Percentiles rank a stretch among this genome's conserved stretches.
Conservation (phyloP, 148 eudicot species). For the Persicaria tinctoria region DNA sequence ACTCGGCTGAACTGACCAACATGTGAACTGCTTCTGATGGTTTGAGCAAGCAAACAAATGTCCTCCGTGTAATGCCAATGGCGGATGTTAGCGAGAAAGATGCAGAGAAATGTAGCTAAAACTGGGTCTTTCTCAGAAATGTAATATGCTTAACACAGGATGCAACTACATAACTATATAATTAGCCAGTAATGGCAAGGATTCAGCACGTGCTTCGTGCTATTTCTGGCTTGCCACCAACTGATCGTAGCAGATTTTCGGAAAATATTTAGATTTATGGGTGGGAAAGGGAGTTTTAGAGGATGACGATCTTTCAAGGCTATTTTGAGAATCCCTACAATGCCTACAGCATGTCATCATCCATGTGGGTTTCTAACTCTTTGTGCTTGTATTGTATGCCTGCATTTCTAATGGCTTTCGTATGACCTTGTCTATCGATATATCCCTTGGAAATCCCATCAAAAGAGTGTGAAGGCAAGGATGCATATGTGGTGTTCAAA, state of each 20-base stretch:
- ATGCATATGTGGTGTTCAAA: not conserved
- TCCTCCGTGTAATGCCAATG: not conserved
- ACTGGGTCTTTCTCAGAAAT: constrained; percentile 1
- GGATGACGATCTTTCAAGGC: not conserved
- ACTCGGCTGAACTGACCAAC: not conserved
- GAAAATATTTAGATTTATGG: not conserved
- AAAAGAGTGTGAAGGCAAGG: not conserved
- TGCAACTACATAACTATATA: not conserved
- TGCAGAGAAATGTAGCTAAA: not conserved
- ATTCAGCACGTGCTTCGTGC: not conserved
- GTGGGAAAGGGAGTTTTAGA: not conserved
- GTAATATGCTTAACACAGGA: not conserved
- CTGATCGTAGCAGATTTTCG: not conserved
- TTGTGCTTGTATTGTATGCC: not conserved
- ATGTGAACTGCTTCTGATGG: not conserved
- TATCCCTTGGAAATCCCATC: not conserved
- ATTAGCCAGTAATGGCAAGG: not conserved
- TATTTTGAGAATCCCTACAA: constrained; percentile 4
- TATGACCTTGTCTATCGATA: not conserved
- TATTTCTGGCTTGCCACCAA: constrained; percentile 3
- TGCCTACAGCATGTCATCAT: not conserved
- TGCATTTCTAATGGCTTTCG: not conserved
- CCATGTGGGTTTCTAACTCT: not conserved
- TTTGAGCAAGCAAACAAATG: constrained; percentile 2
- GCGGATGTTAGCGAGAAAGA: not conserved